phyloP scores from a whole-genome alignment of 106 monocot species.

The Allium sativum region DNA sequence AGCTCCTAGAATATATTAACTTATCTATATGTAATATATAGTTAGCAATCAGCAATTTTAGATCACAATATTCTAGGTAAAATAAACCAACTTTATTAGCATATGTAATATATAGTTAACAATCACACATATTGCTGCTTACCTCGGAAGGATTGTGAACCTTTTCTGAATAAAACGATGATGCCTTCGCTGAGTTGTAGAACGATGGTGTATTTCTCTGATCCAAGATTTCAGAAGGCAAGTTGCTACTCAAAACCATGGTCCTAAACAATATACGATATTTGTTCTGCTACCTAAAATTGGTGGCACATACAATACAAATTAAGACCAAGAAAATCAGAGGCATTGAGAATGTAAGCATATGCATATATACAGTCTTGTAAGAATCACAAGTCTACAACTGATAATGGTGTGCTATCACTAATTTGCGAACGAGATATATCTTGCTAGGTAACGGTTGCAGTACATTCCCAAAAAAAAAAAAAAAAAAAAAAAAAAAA shows the following conservation, averaged over 20 bases:
- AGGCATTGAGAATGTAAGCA: too few relatives aligned
- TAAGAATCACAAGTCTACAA: background rate
- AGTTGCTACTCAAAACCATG: conserved; percentile 13
- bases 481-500: too few relatives aligned
- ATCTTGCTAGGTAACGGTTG: too few relatives aligned
- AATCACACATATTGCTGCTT: background rate
- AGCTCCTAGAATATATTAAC: background rate
- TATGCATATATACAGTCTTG: too few relatives aligned
- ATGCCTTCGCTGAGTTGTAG: conserved; percentile 11
- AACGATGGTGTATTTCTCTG: conserved; percentile 20
- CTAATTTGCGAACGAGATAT: background rate
- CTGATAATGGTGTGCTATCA: background rate
- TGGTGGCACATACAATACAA: background rate
- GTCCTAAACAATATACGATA: background rate
- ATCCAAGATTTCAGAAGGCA: conserved; percentile 47
- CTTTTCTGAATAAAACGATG: conserved; percentile 30
- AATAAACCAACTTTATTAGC: background rate
- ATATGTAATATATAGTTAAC: background rate
- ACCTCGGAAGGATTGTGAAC: conserved; percentile 27
- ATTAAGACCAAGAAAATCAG: background rate
- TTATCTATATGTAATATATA: background rate
- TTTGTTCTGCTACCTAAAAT: background rate
- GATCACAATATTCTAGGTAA: background rate
- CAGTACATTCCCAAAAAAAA: too few relatives aligned
- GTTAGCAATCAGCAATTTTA: background rate